Conservation (phyloP, 495 filamentous ascomycete genomes). For the Pseudotulostoma volvatum region DNA sequence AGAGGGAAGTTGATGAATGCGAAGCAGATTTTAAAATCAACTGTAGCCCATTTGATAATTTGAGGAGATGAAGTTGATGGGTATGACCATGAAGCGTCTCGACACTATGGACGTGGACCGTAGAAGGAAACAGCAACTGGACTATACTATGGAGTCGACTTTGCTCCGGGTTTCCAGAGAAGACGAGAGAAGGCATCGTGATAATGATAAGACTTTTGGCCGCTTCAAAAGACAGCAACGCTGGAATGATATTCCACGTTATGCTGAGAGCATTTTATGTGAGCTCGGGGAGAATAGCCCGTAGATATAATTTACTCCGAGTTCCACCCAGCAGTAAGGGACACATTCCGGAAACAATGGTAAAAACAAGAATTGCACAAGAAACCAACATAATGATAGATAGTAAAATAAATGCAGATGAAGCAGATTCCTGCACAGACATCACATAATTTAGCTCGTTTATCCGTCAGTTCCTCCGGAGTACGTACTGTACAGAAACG, state of each 20-base stretch:
- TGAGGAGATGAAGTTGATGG: constrained; percentile 35
- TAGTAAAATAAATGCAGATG: too few species aligned
- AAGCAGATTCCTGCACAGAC: too few species aligned
- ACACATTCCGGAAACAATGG: neutral
- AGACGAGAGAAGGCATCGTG: neutral
- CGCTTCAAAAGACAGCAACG: constrained; percentile 3
- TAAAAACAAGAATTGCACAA: too few species aligned
- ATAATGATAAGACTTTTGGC: constrained; percentile 1
- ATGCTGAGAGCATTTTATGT: neutral
- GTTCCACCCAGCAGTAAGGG: neutral
- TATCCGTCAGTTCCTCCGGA: too few species aligned
- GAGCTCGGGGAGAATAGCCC: neutral
- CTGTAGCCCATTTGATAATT: constrained; percentile 35
- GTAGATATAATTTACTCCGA: neutral
- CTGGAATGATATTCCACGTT: too few species aligned
- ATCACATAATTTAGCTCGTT: too few species aligned
- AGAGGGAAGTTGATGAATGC: constrained; percentile 30
- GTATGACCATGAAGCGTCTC: constrained; percentile 32
- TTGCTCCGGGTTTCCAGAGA: neutral
- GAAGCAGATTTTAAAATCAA: constrained; percentile 40
- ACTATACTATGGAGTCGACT: constrained; percentile 25
- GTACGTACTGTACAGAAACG: too few species aligned
- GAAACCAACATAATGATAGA: too few species aligned
- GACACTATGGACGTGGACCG: constrained; percentile 25
- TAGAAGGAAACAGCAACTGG: constrained; percentile 21